A percentile compares a stretch with the other conserved stretches of the same genome.
phyloP scores from a whole-genome alignment of 441 rosid species.

The Euphorbia schlechtendalii region DNA sequence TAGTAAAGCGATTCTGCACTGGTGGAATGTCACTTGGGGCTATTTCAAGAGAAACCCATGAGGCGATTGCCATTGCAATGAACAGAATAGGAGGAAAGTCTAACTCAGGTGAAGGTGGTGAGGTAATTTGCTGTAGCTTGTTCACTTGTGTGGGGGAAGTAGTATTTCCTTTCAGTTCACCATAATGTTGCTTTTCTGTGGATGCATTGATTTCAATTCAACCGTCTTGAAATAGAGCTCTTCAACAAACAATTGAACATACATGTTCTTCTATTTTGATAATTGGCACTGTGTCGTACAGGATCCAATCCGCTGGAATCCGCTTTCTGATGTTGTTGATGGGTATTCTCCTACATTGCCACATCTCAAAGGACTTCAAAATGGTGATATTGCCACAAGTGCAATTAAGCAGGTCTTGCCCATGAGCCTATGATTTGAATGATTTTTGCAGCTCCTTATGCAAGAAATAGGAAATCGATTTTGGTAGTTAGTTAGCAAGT shows the following conservation, averaged over 20 bases:
- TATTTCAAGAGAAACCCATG: constrained; percentile 99
- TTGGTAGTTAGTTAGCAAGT: constrained; percentile 7
- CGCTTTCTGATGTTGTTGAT: constrained; percentile 88
- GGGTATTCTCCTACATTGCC: constrained; percentile 97
- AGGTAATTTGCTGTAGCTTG: constrained; percentile 43
- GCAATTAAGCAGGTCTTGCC: constrained; percentile 89
- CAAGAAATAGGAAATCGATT: background rate
- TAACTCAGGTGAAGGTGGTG: constrained; percentile 99
- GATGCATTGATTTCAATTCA: background rate
- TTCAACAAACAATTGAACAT: background rate
- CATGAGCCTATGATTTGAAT: constrained; percentile 18
- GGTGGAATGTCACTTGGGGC: constrained; percentile 99
- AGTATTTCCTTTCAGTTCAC: background rate
- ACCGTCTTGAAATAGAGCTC: background rate
- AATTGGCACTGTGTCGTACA: constrained; percentile 22
- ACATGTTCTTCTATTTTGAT: constrained; percentile 1
- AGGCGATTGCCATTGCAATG: constrained; percentile 99
- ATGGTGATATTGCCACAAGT: constrained; percentile 98
- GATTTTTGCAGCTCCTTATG: constrained; percentile 8
- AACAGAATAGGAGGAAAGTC: constrained; percentile 95
- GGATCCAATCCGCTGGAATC: constrained; percentile 99
- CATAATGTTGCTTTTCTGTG: background rate
- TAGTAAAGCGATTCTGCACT: constrained; percentile 92
- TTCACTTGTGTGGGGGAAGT: background rate
- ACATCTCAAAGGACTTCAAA: constrained; percentile 98